These are phyloP conservation scores for Abrus precatorius DNA, from an alignment of 306 rosid genomes.

Conservation along the genomic window DNA sequence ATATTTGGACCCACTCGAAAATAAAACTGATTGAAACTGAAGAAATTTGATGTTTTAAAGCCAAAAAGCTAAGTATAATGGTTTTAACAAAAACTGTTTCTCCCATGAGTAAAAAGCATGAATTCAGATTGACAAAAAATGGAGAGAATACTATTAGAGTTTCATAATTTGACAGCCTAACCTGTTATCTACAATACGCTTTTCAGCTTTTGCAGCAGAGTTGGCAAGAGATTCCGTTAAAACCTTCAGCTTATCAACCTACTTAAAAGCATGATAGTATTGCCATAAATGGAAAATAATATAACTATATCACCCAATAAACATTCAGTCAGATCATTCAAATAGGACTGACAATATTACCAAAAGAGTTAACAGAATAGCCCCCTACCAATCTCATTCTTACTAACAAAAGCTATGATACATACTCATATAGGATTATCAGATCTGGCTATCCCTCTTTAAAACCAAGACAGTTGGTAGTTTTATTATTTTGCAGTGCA, in stretches of 20 bases:
- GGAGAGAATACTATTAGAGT: conserved; percentile 1
- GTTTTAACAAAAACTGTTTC: conserved; percentile 1
- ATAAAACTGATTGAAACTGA: conserved; percentile 25
- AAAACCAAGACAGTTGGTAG: background rate
- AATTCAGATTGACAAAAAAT: conserved; percentile 3
- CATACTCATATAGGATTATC: background rate
- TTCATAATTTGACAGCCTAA: conserved; percentile 43
- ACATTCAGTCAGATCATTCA: conserved; percentile 23
- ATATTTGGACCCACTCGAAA: conserved; percentile 7
- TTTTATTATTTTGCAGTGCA: conserved; percentile 9
- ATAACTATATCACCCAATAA: background rate
- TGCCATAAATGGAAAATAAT: conserved; percentile 16
- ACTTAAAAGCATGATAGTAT: conserved; percentile 41
- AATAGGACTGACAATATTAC: conserved; percentile 26
- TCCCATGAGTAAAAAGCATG: background rate
- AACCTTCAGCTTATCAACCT: conserved; percentile 98
- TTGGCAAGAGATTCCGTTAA: conserved; percentile 91
- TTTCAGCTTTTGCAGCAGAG: conserved; percentile 91
- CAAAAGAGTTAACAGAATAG: conserved; percentile 25
- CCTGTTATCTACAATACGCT: conserved; percentile 95
- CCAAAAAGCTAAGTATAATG: conserved; percentile 24
- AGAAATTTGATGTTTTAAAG: conserved; percentile 23
- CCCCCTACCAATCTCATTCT: conserved; percentile 24
- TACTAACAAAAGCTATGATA: conserved; percentile 21
- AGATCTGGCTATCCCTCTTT: background rate